Evolutionary conservation across 129 eudicot species (phyloP), one percentile per base, ranked within the genome.

Genomic region (Flaveria linearis): DNA sequence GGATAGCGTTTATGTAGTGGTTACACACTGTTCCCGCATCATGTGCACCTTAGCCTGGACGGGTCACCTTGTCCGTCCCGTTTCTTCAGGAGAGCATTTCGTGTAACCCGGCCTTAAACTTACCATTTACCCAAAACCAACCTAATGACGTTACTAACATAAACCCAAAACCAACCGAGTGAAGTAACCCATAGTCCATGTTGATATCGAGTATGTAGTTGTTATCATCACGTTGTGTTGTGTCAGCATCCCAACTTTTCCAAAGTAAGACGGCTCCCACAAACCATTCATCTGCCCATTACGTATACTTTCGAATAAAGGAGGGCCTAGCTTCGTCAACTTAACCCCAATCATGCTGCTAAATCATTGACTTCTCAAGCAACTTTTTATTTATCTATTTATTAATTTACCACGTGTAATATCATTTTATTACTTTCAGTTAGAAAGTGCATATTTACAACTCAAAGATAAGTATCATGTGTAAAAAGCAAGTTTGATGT

Each of bases 341-440:
- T 17, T 63, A 75, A 45, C 3, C 18, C 51, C 2, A 15, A 17
- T 62, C 61, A 55, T 42, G 47, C 26, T 33, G 43, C 56, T 36
- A 45, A 46, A 77, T 77, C 49, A 77, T 77, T 77, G 49, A 68
- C 68, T 77, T 77, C 61, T 77, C 75, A 68, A 42, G 81, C 52
- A 18, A 55, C 62, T 68, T 42, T 36, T 7, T 77, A 23, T 20
- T 36, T 20, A 51, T 14, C 18, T 62, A 61, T 45, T 42, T 22
- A 45, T 13, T 56, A 7, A 16, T 42, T n/a, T 42, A 22, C 13
- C 51, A 15, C 53, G 9, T 52, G 55, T 12, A 49, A 5, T 33
- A 26, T 76, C 49, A 51, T 9, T 65, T 66, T 47, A 49, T 55
- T 63, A 47, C 26, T 76, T 64, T 26, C 36, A 51, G 42, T 50